Evolutionary conservation across 768 basidiomycete species (phyloP), one percentile per base, ranked within the genome.

Genomic region (Sporobolomyces roseus): DNA sequence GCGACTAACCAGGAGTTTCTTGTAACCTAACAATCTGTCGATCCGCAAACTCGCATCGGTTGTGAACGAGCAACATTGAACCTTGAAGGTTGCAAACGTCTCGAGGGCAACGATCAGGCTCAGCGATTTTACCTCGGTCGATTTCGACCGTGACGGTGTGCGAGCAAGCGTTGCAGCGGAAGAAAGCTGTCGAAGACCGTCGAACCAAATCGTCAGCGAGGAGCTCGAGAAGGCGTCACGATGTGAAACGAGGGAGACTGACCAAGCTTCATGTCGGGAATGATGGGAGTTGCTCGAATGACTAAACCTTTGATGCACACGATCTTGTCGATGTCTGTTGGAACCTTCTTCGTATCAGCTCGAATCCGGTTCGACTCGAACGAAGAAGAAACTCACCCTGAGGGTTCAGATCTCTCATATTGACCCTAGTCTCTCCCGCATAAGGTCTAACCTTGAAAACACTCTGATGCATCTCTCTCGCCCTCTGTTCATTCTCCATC

Each of bases 121-220:
- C 94, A 77, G 89, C 86, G 74, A 99, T 98, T 79, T 91, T 90
- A 49, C 94, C 96, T n/a, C 93, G 88, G 79, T 97, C 93, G 56
- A 98, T 96, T 77, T 96, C 93, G 70, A 91, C 90, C 77, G 92
- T 92, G 12, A 92, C 87, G n/a, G 96, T 97, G 79, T 98, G 96
- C 46, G 88, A 88, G 78, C 96, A 99, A 43, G 88, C 89, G 32
- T 91, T 82, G 80, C 96, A 99, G 62, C 93, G 89, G 85, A 99
- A 99, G 82, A 99, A 98, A 27, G 94, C 96, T 72, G 86, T 2
- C 45, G 45, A 21, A 14, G 21, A 46, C 12, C 12, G 12, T 13
- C 7, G 7, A 23, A 23, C 45, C 23, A 7, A 52, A n/a, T 16
- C 48, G 14, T 6, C 9, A 32, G 50, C 19, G 60, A 6, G n/a